These are phyloP conservation scores for Trichothecium roseum DNA, from an alignment of 2,329 filamentous ascomycete genomes.

Conservation along the genomic window DNA sequence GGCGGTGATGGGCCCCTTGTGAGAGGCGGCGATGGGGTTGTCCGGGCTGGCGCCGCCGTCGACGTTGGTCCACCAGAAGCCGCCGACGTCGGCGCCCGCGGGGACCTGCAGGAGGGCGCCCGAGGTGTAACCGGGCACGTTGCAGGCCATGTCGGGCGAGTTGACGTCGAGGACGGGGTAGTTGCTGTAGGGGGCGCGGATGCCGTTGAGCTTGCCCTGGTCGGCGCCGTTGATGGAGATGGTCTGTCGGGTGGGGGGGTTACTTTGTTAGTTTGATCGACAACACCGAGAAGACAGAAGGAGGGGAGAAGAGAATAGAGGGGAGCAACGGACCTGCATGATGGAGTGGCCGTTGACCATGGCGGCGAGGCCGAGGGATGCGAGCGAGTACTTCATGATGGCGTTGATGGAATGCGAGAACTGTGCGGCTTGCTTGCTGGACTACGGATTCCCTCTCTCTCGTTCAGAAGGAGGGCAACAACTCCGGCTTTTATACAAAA, in stretches of 20 bases:
- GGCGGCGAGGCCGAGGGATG: constrained; percentile 11
- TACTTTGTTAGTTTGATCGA: neutral
- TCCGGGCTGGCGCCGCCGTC: constrained; percentile 37
- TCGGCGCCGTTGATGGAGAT: constrained; percentile 38
- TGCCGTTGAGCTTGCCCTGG: constrained; percentile 36
- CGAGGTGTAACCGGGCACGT: constrained; percentile 25
- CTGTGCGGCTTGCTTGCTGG: too few relatives aligned
- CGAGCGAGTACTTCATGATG: constrained; percentile 8
- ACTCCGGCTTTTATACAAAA: too few relatives aligned
- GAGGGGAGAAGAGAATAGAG: neutral
- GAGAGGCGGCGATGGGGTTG: constrained; percentile 35
- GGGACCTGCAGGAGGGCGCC: constrained; percentile 31
- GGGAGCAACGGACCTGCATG: constrained; percentile 19
- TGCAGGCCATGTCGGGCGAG: constrained; percentile 34
- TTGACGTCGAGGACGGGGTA: constrained; percentile 38
- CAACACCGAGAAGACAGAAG: too few relatives aligned
- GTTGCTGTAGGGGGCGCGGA: constrained; percentile 38
- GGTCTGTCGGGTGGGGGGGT: constrained; percentile 13
- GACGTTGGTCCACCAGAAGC: constrained; percentile 40
- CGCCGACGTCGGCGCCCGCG: constrained; percentile 35
- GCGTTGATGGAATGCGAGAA: constrained; percentile 1
- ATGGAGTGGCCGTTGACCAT: constrained; percentile 28
- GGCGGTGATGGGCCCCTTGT: constrained; percentile 38
- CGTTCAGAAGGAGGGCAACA: too few relatives aligned
- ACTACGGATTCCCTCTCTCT: too few relatives aligned